A percentile compares a stretch with the other conserved stretches of the same genome.
phyloP scores from a whole-genome alignment of 768 basidiomycete species.

The Tulasnella sp. region DNA sequence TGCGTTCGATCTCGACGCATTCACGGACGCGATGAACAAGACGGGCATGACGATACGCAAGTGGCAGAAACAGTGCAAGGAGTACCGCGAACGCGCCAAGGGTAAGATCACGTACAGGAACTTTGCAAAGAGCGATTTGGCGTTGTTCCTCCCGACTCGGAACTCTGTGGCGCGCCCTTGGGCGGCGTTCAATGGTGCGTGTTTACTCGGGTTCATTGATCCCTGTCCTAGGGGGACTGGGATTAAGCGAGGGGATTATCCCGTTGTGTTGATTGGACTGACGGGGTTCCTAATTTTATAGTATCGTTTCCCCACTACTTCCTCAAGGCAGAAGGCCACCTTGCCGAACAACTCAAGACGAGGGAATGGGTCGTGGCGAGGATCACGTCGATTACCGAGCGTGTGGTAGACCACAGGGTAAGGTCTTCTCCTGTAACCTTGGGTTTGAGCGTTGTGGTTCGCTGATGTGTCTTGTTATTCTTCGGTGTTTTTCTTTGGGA shows the following conservation, averaged over 20 bases:
- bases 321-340: slow-evolving; percentile 70
- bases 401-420: slow-evolving; percentile 70
- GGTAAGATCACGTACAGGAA: slow-evolving; percentile 95
- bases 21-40: slow-evolving; percentile 70
- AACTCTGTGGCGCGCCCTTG: slow-evolving; percentile 90
- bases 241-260: neutral
- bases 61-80: slow-evolving; percentile 96
- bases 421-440: slow-evolving; percentile 21
- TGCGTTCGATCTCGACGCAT: slow-evolving; percentile 71
- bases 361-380: slow-evolving; percentile 93
- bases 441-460: too few species aligned
- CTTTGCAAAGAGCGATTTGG: slow-evolving; percentile 89
- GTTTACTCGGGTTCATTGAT: neutral
- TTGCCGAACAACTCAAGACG: slow-evolving; percentile 79
- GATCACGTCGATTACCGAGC: slow-evolving; percentile 78
- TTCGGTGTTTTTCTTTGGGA: neutral
- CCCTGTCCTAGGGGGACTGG: neutral
- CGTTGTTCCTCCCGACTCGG: slow-evolving; percentile 87
- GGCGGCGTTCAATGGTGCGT: slow-evolving; percentile 94
- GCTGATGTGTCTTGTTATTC: too few species aligned
- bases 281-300: slow-evolving; percentile 25
- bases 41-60: slow-evolving; percentile 80
- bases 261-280: neutral
- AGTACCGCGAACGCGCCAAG: slow-evolving; percentile 88
- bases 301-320: slow-evolving; percentile 98